Conservation (phyloP, 192 early-diverging fungal species). For the Spizellomyces punctatus region DNA sequence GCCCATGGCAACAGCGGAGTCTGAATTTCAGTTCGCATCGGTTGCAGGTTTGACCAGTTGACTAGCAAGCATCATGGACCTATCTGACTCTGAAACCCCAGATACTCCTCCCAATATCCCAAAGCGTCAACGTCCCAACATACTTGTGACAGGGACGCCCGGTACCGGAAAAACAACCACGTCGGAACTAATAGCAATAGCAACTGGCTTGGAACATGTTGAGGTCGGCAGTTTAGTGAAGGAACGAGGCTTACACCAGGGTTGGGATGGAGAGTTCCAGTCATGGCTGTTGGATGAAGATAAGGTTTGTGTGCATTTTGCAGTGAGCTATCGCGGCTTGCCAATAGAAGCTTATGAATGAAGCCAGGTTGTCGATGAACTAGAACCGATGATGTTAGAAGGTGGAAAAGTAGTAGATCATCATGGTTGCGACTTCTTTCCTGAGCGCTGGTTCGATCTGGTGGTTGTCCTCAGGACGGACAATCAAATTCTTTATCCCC, state of each 20-base stretch:
- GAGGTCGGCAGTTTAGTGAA: conserved; percentile 89
- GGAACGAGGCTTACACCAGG: conserved; percentile 81
- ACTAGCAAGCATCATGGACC: conserved; percentile 2
- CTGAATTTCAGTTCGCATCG: no score
- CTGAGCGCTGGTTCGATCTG: conserved; percentile 97
- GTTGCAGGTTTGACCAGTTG: no score
- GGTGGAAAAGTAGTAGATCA: conserved; percentile 93
- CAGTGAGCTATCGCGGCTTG: conserved; percentile 45
- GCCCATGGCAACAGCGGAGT: no score
- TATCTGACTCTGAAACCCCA: not conserved
- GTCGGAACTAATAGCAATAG: conserved; percentile 75
- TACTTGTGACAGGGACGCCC: conserved; percentile 51
- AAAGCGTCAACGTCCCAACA: conserved; percentile 36
- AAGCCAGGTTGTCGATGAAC: conserved; percentile 75
- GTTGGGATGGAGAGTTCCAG: conserved; percentile 85
- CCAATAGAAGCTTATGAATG: no score
- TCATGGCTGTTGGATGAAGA: conserved; percentile 91
- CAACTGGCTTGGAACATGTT: conserved; percentile 74
- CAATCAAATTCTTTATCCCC: conserved; percentile 76
- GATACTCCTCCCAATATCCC: not conserved
- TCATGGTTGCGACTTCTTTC: conserved; percentile 95
- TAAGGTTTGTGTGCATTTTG: conserved; percentile 22
- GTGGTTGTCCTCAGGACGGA: conserved; percentile 86
- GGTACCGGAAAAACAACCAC: conserved; percentile 57
- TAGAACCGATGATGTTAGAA: conserved; percentile 76